Conservation (phyloP, 768 basidiomycete species). For the Tricholoma hemisulphureum region DNA sequence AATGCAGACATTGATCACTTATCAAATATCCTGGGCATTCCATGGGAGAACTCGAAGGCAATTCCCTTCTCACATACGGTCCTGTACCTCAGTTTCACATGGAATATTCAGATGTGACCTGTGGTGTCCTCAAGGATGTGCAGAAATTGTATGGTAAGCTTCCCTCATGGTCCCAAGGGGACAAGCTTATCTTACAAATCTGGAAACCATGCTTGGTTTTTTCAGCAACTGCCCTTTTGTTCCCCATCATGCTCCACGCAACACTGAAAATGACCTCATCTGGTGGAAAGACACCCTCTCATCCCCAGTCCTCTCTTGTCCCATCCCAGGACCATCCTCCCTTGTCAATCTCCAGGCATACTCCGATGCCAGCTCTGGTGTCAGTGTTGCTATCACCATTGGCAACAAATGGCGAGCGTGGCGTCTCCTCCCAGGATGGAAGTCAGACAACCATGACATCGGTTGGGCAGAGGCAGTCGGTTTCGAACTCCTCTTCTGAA, state of each 20-base stretch:
- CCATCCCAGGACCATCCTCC: too few species aligned
- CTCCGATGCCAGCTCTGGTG: too few species aligned
- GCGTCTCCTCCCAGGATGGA: constrained; percentile 31
- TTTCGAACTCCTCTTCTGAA: constrained; percentile 34
- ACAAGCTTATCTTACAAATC: constrained; percentile 33
- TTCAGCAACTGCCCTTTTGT: constrained; percentile 27
- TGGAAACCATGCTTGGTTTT: constrained; percentile 29
- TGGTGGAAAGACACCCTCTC: constrained; percentile 33
- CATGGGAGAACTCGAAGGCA: too few species aligned
- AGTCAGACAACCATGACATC: constrained; percentile 34
- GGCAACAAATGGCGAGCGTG: constrained; percentile 33
- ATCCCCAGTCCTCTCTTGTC: too few species aligned
- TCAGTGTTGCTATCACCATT: too few species aligned
- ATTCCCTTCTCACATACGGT: constrained; percentile 13
- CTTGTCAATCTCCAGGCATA: too few species aligned
- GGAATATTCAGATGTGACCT: not conserved
- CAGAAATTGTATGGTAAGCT: constrained; percentile 34
- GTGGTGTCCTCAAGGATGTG: constrained; percentile 27
- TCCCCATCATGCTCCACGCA: constrained; percentile 15
- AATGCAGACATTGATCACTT: constrained; percentile 31
- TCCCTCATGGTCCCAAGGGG: constrained; percentile 23
- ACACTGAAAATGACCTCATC: constrained; percentile 14
- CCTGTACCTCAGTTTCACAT: too few species aligned
- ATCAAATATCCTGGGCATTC: constrained; percentile 18
- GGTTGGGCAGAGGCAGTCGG: constrained; percentile 47